Evolutionary conservation across 1,284 basidiomycete species (phyloP), one percentile per base, ranked within the genome.

Genomic region (Schizopora paradoxa): DNA sequence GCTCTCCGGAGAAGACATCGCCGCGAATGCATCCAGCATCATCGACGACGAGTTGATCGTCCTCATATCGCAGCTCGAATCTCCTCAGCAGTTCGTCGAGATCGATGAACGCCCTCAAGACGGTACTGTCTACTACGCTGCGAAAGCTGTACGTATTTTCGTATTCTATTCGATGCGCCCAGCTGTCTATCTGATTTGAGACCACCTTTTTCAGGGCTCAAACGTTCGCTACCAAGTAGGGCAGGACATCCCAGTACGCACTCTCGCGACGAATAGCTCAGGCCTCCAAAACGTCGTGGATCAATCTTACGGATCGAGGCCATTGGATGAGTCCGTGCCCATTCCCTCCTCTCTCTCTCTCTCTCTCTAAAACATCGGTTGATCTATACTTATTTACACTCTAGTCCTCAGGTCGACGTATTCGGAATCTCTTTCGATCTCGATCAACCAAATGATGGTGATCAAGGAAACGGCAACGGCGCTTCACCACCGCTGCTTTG

Each of bases 201-300:
- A n/a, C 35, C 13, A 19, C 19, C 49, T 29, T 18, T 18, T 4
- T 4, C 44, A 65, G 61, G 41, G 47, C 11, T 41, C 55, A 11
- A 56, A 47, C 11, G 45, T 63, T 10, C 62, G 66, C 3, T 65
- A 60, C 44, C 60, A 68, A 48, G 64, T 63, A 8, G 68, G 61
- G 2, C 35, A 54, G 23, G 64, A 65, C 42, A 50, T 45, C 1
- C 49, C 41, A 16, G 36, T 61, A 6, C 67, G 69, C 5, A 56
- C 51, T 5, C 46, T 51, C 3, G 67, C 66, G 44, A 56, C 59
- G 27, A 51, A 41, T 7, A 55, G 58, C 13, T 66, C 67, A 1
- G 39, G 19, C 0, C 56, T 75, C 4, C 36, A 53, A 5, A 66
- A 69, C 42, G 55, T 50, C 7, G 47, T 54, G 19, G 67, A 69